Base-by-base conservation (phyloP, 2,329 filamentous ascomycete genomes). In the Fusarium sp. region DNA sequence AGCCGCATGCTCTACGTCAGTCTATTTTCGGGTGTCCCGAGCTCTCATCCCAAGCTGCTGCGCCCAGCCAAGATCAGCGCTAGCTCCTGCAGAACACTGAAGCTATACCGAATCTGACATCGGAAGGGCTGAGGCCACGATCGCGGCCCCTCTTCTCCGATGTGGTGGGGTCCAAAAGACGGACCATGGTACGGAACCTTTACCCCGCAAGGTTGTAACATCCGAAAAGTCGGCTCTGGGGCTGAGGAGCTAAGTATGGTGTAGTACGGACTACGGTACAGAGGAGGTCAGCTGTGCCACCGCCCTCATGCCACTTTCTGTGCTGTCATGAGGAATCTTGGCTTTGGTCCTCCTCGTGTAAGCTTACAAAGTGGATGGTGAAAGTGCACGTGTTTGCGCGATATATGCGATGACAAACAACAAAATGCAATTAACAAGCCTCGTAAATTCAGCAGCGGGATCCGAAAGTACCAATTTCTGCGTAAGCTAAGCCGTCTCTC, bases 201-300 rank as follows among this genome's bases (percentile, higher is more conserved):
- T 70, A 59, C 57, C 57, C 67, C 62, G 57, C 62, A 63, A 27
- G 34, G 41, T 22, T 13, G 29, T 41, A 25, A 18, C 43, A 38
- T 18, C 48, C 48, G 12, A 67, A 24, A 43, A 29, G 49, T 46
- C n/a, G 15, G 62, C 48, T 53, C n/a, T 62, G 58, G 62, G 67
- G 56, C 47, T 67, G 47, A 54, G 43, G 24, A 46, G n/a, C 43
- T 55, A 48, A 29, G 22, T 24, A 8, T 12, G 20, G 15, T 5
- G 34, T 49, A 38, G 18, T 53, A 53, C 24, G 27, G 49, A 43
- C 34, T 30, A 15, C 29, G 29, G 13, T 30, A 4, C 2, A 8
- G 29, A 51, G 24, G 25, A 54, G 52, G 57, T 69, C 67, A 70
- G 29, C 62, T 69, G 67, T 67, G 48, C 62, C 62, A 67, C 65